Evolutionary conservation across 208 protist species (phyloP), one percentile per base, ranked within the genome.

Genomic region (Leishmania braziliensis): DNA sequence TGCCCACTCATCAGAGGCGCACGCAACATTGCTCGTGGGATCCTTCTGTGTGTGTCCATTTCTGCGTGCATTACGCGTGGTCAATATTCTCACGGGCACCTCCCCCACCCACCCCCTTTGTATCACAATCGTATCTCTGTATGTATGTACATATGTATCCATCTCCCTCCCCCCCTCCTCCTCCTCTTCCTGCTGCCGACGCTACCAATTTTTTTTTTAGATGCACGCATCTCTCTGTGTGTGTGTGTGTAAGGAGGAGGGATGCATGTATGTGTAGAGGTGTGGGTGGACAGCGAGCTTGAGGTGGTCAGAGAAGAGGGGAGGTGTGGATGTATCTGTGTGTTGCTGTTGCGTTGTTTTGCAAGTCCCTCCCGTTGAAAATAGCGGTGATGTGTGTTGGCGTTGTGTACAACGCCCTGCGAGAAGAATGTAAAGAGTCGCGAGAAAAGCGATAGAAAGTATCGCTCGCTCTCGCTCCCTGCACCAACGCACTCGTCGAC

Each of bases 141-240:
- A 51, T 48, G n/a, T 75, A n/a, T 63, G 39, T 66, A 43, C 70
- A 23, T 77, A 36, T 82, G 26, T 77, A 71, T 77, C 36, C n/a
- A 63, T 77, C 33, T 75, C 23, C 48, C 23, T 60, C 33, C 20
- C 53, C 12, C 56, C 12, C 62, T 78, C 53, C 33, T 33, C 39
- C 14, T 9, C 4, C 65, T 77, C 36, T 36, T 81, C 29, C n/a
- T 43, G 12, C 58, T 10, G 26, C 58, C 26, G 26, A 10, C 26
- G 26, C 33, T 9, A 18, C 33, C 29, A 69, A 12, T 16, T 4
- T 9, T 69, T 29, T 1, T 33, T 0, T 20, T 43, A 46, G 43
- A 46, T 46, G 43, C 43, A 46, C 43, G 43, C 43, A 46, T 46
- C 43, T 46, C 43, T 39, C 36, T 2, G n/a, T n/a, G n/a, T n/a